Conservation (phyloP, 495 filamentous ascomycete species). For the Baudoinia panamericana region DNA sequence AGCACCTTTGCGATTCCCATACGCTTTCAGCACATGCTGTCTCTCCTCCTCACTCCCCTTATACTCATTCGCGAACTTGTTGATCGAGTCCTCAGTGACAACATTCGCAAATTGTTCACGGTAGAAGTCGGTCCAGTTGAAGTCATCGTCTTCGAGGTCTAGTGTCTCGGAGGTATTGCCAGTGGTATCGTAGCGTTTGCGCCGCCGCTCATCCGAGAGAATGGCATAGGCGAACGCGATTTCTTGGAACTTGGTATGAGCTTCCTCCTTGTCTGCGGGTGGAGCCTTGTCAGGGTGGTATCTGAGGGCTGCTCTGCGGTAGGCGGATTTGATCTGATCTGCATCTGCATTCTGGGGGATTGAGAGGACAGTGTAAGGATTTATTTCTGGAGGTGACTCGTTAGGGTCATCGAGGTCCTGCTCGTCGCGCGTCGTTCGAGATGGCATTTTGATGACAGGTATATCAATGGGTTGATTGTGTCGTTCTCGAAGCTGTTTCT, state of each 20-base stretch:
- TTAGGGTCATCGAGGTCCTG: conserved; percentile 20
- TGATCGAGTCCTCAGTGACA: conserved; percentile 54
- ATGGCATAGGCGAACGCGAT: conserved; percentile 91
- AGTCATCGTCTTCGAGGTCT: conserved; percentile 56
- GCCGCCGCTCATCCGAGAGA: conserved; percentile 63
- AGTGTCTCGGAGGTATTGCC: conserved; percentile 73
- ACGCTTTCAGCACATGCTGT: conserved; percentile 63
- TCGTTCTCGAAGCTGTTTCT: too few relatives aligned
- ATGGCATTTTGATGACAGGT: conserved; percentile 14
- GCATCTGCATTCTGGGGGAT: conserved; percentile 25
- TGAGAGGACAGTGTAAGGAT: conserved; percentile 32
- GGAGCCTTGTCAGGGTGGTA: conserved; percentile 60
- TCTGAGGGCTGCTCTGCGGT: conserved; percentile 31
- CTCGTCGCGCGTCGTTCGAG: conserved; percentile 9
- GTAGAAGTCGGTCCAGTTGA: conserved; percentile 85
- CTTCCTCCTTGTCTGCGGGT: conserved; percentile 47
- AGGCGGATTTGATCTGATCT: conserved; percentile 32
- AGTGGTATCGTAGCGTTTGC: conserved; percentile 74
- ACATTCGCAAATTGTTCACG: conserved; percentile 62
- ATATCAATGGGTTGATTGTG: too few relatives aligned
- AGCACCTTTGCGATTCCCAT: conserved; percentile 52
- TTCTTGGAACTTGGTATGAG: conserved; percentile 69
- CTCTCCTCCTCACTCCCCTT: conserved; percentile 79
- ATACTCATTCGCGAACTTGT: conserved; percentile 59
- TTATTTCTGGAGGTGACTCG: conserved; percentile 27